Percentiles rank a stretch among this genome's conserved stretches.
phyloP scores from a whole-genome alignment of 805 yeast species.

The Candida endomychidarum region DNA sequence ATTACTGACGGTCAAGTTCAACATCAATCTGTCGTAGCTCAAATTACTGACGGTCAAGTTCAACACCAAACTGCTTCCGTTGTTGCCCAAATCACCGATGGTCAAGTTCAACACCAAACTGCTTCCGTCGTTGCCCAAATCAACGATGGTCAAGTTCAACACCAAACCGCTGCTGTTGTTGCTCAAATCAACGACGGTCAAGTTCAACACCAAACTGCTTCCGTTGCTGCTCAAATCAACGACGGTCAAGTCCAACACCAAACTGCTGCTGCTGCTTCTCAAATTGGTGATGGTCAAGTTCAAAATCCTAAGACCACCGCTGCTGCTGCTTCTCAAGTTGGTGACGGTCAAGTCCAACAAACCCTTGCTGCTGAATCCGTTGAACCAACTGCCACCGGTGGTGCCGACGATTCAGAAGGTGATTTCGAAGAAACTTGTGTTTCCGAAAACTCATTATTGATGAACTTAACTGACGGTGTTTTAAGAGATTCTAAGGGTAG shows the following conservation, averaged over 20 bases:
- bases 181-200: slow-evolving; percentile 33
- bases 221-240: slow-evolving; percentile 23
- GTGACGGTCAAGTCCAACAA: slow-evolving; percentile 35
- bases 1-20: slow-evolving; percentile 46
- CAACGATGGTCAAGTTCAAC: slow-evolving; percentile 35
- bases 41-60: slow-evolving; percentile 49
- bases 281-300: slow-evolving; percentile 33
- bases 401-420: slow-evolving; percentile 25
- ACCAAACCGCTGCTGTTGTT: slow-evolving; percentile 21
- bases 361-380: slow-evolving; percentile 20
- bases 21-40: slow-evolving; percentile 42
- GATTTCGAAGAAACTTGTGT: slow-evolving; percentile 20
- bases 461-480: slow-evolving; percentile 21
- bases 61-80: slow-evolving; percentile 42
- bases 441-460: slow-evolving; percentile 17
- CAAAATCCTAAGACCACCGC: slow-evolving; percentile 28
- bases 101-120: slow-evolving; percentile 47
- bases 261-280: slow-evolving; percentile 22
- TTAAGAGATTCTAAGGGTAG: slow-evolving; percentile 41
- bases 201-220: slow-evolving; percentile 24
- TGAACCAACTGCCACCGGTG: no score
- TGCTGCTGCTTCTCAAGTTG: slow-evolving; percentile 32
- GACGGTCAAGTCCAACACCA: slow-evolving; percentile 36
- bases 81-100: slow-evolving; percentile 32
- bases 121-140: slow-evolving; percentile 31